Evolutionary conservation across 371 early-diverging fungal species (phyloP).

Genomic region (Globomyces sp.): DNA sequence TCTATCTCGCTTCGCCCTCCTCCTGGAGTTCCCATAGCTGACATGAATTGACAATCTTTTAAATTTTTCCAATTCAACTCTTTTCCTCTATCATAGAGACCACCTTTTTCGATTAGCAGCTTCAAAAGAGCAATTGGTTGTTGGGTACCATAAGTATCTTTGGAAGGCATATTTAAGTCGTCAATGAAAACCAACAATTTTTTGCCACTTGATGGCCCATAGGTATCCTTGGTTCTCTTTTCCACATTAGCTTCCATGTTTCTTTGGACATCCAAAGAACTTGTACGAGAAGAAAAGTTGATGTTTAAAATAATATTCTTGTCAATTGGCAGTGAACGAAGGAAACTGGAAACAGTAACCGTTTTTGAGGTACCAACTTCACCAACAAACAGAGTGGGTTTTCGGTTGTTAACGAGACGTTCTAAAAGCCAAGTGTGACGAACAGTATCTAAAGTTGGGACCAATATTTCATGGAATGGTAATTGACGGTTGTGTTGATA

Average conservation of each 20-base stretch:
- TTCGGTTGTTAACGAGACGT: slow-evolving; percentile 44
- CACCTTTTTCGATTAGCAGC: slow-evolving; percentile 53
- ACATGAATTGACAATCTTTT: slow-evolving; percentile 55
- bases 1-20: slow-evolving; percentile 61
- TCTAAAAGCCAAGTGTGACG: slow-evolving; percentile 59
- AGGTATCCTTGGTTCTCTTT: slow-evolving; percentile 61
- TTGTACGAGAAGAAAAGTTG: slow-evolving; percentile 57
- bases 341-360: slow-evolving; percentile 53
- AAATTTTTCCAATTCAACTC: slow-evolving; percentile 57
- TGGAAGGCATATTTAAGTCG: slow-evolving; percentile 60
- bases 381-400: slow-evolving; percentile 55
- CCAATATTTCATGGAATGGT: slow-evolving; percentile 54
- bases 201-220: slow-evolving; percentile 57
- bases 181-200: slow-evolving; percentile 55
- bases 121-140: slow-evolving; percentile 58
- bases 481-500: slow-evolving; percentile 48
- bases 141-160: slow-evolving; percentile 63
- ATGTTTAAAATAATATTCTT: slow-evolving; percentile 51
- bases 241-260: slow-evolving; percentile 60
- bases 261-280: slow-evolving; percentile 53
- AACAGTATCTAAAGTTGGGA: slow-evolving; percentile 59
- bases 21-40: slow-evolving; percentile 60
- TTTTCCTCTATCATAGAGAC: slow-evolving; percentile 56
- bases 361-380: slow-evolving; percentile 59
- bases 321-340: slow-evolving; percentile 48